These are phyloP conservation scores for Volutella citrinella DNA, from an alignment of 2,329 filamentous ascomycete species.

Conservation along the genomic window DNA sequence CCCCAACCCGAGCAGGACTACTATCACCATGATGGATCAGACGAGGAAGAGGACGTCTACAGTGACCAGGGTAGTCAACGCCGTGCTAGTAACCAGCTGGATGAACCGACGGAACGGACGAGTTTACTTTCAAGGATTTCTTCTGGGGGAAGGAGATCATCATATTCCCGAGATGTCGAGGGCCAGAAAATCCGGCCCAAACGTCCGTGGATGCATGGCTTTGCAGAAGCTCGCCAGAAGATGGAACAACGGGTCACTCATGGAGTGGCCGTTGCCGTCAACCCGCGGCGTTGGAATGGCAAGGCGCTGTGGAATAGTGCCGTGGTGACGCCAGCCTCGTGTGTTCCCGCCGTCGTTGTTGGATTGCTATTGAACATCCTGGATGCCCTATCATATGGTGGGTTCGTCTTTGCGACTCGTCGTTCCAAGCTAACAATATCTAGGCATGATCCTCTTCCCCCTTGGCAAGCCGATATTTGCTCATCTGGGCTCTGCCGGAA, in stretches of 20 bases:
- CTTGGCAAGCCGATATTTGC: slow-evolving; percentile 84
- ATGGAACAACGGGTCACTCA: slow-evolving; percentile 30
- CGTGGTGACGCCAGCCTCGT: slow-evolving; percentile 65
- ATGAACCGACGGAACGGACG: slow-evolving; percentile 40
- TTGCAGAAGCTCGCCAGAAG: slow-evolving; percentile 29
- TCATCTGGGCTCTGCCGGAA: slow-evolving; percentile 83
- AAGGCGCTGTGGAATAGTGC: slow-evolving; percentile 61
- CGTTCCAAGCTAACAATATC: slow-evolving; percentile 11
- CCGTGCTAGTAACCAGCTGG: slow-evolving; percentile 7
- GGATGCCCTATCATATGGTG: slow-evolving; percentile 90
- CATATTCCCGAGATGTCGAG: slow-evolving; percentile 45
- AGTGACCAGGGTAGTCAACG: slow-evolving; percentile 10
- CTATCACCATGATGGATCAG: slow-evolving; percentile 10
- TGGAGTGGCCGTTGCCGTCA: slow-evolving; percentile 38
- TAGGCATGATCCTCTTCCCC: slow-evolving; percentile 90
- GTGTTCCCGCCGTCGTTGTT: slow-evolving; percentile 81
- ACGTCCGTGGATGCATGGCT: slow-evolving; percentile 32
- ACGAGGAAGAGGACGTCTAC: slow-evolving; percentile 3
- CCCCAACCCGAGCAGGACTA: slow-evolving; percentile 33
- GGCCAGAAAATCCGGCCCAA: slow-evolving; percentile 41
- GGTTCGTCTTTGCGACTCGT: slow-evolving; percentile 25
- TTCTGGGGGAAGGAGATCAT: slow-evolving; percentile 26
- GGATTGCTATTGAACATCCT: slow-evolving; percentile 88
- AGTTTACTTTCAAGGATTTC: slow-evolving; percentile 42
- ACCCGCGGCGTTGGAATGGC: slow-evolving; percentile 71